A percentile compares a stretch with the other conserved stretches of the same genome.
Conservation (phyloP, 305 asterid species). For the Solanum hybrid region DNA sequence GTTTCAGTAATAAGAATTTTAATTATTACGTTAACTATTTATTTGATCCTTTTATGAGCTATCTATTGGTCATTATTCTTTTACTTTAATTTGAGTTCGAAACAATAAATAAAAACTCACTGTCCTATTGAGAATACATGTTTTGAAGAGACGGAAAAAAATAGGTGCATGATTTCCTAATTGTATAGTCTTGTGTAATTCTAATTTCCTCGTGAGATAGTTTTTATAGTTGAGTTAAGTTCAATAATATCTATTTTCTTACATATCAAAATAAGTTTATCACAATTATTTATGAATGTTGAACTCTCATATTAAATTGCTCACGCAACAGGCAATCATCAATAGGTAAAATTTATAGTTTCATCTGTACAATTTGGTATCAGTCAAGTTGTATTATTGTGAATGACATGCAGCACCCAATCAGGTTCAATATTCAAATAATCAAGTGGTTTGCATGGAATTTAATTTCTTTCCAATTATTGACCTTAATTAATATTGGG, state of each 20-base stretch:
- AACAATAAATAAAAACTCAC: neutral
- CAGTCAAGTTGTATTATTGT: neutral
- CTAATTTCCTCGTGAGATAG: neutral
- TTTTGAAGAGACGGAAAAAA: neutral
- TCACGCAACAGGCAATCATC: neutral
- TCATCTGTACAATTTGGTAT: neutral
- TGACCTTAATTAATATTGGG: neutral
- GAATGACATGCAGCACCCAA: neutral
- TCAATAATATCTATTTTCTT: neutral
- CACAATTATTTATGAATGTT: neutral
- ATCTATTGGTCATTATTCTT: neutral
- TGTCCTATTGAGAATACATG: neutral
- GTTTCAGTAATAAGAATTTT: neutral
- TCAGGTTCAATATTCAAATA: neutral
- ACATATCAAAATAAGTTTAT: fast-evolving
- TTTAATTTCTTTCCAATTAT: neutral
- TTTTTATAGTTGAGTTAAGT: neutral
- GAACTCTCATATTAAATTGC: neutral
- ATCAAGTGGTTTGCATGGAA: neutral
- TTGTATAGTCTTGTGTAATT: neutral
- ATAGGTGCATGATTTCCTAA: neutral
- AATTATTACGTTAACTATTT: neutral
- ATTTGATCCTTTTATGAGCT: neutral
- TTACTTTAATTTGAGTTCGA: neutral
- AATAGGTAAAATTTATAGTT: neutral